Evolutionary conservation across 176 grass and related monocot species (phyloP), one percentile per base, ranked within the genome.

Genomic region (Cenchrus fungigraminus): DNA sequence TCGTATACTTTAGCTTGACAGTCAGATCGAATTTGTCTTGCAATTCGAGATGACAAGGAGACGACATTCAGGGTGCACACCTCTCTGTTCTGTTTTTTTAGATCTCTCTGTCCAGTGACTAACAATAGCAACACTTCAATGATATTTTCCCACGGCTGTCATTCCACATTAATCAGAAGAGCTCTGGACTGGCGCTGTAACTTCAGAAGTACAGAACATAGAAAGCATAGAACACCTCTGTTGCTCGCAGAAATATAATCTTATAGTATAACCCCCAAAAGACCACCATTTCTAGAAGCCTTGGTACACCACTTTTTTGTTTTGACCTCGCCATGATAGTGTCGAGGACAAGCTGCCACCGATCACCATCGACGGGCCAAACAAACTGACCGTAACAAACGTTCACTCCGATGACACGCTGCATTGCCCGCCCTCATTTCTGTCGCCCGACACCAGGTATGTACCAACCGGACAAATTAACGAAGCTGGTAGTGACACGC

Each of bases 381-480:
- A 80, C 69, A 86, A 65, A 20, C 29, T 42, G 79, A 86, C 46
- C 78, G 40, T 42, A 47, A n/a, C 40, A 57, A 65, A 67, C 79
- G 87, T 85, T 89, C 82, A 74, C 50, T 34, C 51, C 87, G 69
- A 90, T 78, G 84, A n/a, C 78, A 53, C 47, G 47, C 55, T 31
- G 28, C 72, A 40, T 42, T 9, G 87, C 49, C 32, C 54, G 14
- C 25, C 88, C 84, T 90, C 58, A 83, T 90, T 90, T 83, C 74
- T 78, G 49, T 79, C 88, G 88, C 84, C 88, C 67, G 28, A 4
- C 43, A 6, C 25, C 60, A 25, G 72, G 73, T 44, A 29, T 12
- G 12, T 83, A 79, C 73, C 88, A 52, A 57, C 6, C 6, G 13
- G 37, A 82, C 88, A 86, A 90, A 83, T 3, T 32, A 62, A 31